Base-by-base conservation (phyloP, 176 grass and related monocot species). In the Saccharum officinarum region DNA sequence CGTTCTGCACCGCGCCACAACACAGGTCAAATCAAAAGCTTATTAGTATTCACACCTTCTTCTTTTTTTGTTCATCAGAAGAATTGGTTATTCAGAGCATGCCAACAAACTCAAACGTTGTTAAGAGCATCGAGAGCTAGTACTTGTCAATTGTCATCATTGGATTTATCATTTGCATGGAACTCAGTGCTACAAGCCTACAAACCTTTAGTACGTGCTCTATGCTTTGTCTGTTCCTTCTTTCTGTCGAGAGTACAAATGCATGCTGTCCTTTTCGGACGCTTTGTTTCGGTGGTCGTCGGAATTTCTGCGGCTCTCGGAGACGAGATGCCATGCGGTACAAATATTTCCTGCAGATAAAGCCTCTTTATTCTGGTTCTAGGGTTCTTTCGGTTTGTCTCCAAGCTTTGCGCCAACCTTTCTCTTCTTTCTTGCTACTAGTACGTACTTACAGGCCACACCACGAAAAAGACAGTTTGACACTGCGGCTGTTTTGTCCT, bases 1-100 rank as follows among this genome's bases (percentile, higher is more conserved):
- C 94, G 18, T 86, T 94, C 97, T 99, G 97, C 38, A 23, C 20
- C 60, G 61, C 37, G 37, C 38, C 4, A 20, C 39, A 47, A 11
- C 39, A 28, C 28, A 61, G n/a, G 1, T 61, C n/a, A 28, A 28
- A 33, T 33, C 34, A 46, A 42, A 40, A 71, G 69, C 22, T 71
- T 41, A 67, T 39, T 37, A 38, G 6, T 67, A 54, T 50, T 50
- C 47, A 50, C 15, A 17, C 4, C 1, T 47, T 47, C 44, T 13
- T 45, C 3, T 45, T 44, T 44, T 47, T 0, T 47, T 14, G 4
- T 28, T 28, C 28, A 28, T 14, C 44, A 47, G 13, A 47, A 47
- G 49, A 52, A 22, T 5, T 5, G 10, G 37, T 6, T 44, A 25
- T 71, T 45, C 16, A 65, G 60, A 5, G 77, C 4, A 22, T 76